Conservation (phyloP, 163 green algal genomes). For the Scenedesmus sp. region DNA sequence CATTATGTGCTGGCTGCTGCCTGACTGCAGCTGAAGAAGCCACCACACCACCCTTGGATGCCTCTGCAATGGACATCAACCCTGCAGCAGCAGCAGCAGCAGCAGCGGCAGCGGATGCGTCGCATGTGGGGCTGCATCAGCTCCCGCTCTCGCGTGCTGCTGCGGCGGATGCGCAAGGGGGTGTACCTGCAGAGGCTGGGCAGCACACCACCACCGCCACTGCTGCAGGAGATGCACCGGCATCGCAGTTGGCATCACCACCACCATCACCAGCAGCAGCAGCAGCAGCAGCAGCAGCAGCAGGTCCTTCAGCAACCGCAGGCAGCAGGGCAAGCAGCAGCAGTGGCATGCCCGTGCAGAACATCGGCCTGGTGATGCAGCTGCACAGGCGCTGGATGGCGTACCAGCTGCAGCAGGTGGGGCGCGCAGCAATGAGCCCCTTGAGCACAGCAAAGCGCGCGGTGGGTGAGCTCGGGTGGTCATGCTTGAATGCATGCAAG, state of each 20-base stretch:
- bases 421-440: background rate
- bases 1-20: background rate
- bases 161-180: background rate
- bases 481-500: background rate
- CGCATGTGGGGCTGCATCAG: background rate
- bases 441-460: background rate
- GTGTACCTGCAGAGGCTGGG: background rate
- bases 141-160: too few relatives aligned
- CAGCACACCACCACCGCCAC: background rate
- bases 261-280: background rate
- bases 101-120: constrained; percentile 18
- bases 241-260: background rate
- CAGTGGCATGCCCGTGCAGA: background rate
- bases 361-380: constrained; percentile 36
- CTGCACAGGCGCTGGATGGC: constrained; percentile 43
- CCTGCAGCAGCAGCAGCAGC: background rate
- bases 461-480: background rate
- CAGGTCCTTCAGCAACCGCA: background rate
- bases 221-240: background rate
- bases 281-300: background rate
- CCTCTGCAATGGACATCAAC: constrained; percentile 8
- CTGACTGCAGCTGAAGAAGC: constrained; percentile 50
- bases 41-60: constrained; percentile 34
- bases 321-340: constrained; percentile 26
- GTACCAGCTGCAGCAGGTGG: constrained; percentile 43